Conservation (phyloP, 2,329 filamentous ascomycete genomes). For the Calonectria pauciramosa region DNA sequence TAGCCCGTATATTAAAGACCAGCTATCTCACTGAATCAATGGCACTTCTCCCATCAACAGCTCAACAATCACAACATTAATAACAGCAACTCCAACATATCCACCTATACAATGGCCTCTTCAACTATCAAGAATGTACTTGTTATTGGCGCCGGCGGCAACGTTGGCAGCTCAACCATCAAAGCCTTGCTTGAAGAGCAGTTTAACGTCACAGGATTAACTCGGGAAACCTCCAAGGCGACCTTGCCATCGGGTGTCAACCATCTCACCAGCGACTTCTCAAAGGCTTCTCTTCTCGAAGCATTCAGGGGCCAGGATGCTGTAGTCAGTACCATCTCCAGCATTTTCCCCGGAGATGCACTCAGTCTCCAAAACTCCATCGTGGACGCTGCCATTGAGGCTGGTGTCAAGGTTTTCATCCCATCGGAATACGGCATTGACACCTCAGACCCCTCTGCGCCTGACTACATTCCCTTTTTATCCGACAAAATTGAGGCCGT, state of each 20-base stretch:
- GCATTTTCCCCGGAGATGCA: background rate
- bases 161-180: slow-evolving; percentile 14
- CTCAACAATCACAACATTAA: no score
- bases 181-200: slow-evolving; percentile 11
- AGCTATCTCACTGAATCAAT: no score
- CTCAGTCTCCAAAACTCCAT: background rate
- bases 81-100: background rate
- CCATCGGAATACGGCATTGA: slow-evolving; percentile 1
- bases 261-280: slow-evolving; percentile 17
- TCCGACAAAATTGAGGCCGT: slow-evolving; percentile 16
- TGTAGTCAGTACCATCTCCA: slow-evolving; percentile 6
- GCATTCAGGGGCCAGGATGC: slow-evolving; percentile 16
- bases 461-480: slow-evolving; percentile 11
- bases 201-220: slow-evolving; percentile 18
- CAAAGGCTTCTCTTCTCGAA: background rate
- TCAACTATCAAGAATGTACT: slow-evolving; percentile 16
- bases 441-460: background rate
- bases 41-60: background rate
- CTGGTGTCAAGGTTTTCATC: slow-evolving; percentile 3
- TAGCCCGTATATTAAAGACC: background rate
- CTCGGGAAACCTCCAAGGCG: slow-evolving; percentile 9
- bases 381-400: background rate
- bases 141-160: slow-evolving; percentile 21
- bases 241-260: background rate
- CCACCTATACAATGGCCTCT: background rate